A percentile compares a stretch with the other conserved stretches of the same genome.
Conservation (phyloP, 441 rosid species). For the Adansonia rubrostipa region DNA sequence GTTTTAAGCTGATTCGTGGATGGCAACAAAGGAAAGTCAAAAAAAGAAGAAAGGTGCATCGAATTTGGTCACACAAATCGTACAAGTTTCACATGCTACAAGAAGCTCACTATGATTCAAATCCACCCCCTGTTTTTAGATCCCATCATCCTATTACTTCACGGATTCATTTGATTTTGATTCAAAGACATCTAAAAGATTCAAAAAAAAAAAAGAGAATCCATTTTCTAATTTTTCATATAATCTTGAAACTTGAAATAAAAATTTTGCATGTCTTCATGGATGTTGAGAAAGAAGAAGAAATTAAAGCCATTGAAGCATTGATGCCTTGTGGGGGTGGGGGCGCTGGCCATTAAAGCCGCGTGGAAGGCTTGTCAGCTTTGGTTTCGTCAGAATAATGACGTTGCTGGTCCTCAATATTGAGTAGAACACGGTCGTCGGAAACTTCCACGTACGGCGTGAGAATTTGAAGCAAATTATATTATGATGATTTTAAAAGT, state of each 20-base stretch:
- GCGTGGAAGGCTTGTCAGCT: neutral
- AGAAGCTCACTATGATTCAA: neutral
- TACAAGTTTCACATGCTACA: neutral
- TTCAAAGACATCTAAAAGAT: neutral
- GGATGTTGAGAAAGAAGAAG: neutral
- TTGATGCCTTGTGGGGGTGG: neutral
- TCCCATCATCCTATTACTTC: neutral
- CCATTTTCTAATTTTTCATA: neutral
- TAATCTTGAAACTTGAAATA: neutral
- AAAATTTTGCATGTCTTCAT: neutral
- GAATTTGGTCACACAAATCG: constrained; percentile 6
- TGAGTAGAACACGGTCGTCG: neutral
- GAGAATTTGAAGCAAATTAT: neutral
- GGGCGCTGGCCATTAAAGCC: neutral
- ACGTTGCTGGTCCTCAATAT: neutral
- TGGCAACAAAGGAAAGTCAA: neutral
- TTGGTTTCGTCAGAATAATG: neutral
- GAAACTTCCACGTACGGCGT: neutral
- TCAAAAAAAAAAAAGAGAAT: neutral
- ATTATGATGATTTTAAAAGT: too few species aligned
- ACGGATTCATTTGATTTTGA: neutral
- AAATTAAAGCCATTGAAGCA: neutral
- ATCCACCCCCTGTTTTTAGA: neutral
- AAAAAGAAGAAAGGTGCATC: neutral
- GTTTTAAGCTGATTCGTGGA: neutral